Percentiles rank a stretch among this genome's conserved stretches.
Conservation (phyloP, 306 rosid genomes). For the Sechiopsis laciniata region DNA sequence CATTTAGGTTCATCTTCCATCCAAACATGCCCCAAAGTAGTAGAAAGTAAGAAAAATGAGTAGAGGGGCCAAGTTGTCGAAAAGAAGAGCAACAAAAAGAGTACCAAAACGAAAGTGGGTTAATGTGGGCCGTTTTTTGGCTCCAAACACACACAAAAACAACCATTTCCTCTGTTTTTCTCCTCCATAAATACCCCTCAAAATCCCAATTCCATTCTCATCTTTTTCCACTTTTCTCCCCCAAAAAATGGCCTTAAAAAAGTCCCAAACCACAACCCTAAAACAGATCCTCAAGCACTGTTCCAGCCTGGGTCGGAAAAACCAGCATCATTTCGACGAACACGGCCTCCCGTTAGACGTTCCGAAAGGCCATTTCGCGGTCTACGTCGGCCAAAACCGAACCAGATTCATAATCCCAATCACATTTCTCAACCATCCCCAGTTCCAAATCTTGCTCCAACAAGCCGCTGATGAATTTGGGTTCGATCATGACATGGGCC, state of each 20-base stretch:
- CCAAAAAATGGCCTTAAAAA: conserved; percentile 56
- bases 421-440: conserved; percentile 56
- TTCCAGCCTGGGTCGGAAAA: conserved; percentile 59
- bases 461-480: conserved; percentile 93
- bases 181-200: conserved; percentile 51
- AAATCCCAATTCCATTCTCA: conserved; percentile 6
- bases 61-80: conserved; percentile 54
- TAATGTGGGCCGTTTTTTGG: conserved; percentile 18
- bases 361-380: conserved; percentile 92
- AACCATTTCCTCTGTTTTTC: background rate
- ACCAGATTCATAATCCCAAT: conserved; percentile 81
- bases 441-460: conserved; percentile 71
- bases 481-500: conserved; percentile 81
- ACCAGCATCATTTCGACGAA: conserved; percentile 41
- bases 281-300: conserved; percentile 86
- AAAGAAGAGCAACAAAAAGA: conserved; percentile 36
- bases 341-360: conserved; percentile 61
- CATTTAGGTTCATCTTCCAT: too few relatives aligned
- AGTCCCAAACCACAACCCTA: conserved; percentile 59
- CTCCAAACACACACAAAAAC: conserved; percentile 29
- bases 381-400: conserved; percentile 81
- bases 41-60: background rate
- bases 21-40: background rate
- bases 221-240: background rate
- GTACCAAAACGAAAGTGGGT: conserved; percentile 25